Conservation (phyloP, 148 eudicot species). For the Rhododendron ferrugineum region DNA sequence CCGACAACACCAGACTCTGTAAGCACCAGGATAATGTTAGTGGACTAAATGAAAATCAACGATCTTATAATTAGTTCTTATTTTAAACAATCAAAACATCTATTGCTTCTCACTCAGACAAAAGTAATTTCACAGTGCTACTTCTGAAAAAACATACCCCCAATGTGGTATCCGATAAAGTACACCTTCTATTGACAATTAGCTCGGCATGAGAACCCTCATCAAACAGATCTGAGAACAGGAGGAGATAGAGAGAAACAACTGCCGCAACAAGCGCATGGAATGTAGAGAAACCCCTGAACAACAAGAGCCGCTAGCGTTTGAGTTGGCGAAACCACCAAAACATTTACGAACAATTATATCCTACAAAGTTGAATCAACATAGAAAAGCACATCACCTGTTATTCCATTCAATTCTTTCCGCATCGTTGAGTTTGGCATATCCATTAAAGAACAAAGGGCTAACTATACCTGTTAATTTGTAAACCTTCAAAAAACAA, state of each 20-base stretch:
- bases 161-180: conserved; percentile 35
- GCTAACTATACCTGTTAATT: conserved; percentile 37
- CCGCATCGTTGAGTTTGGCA: conserved; percentile 27
- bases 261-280: conserved; percentile 43
- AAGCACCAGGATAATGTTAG: background rate
- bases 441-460: conserved; percentile 30
- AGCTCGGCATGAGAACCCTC: conserved; percentile 14
- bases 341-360: background rate
- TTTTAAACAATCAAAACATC: background rate
- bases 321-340: conserved; percentile 2
- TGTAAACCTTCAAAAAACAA: conserved; percentile 44
- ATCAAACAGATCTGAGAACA: conserved; percentile 35
- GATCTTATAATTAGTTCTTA: background rate
- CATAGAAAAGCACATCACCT: conserved; percentile 22
- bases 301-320: background rate
- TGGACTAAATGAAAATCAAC: background rate
- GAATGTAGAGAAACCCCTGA: conserved; percentile 56
- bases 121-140: background rate
- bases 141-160: conserved; percentile 32
- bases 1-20: background rate
- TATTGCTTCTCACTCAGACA: background rate
- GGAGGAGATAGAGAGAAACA: conserved; percentile 43
- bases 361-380: background rate
- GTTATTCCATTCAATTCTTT: conserved; percentile 49
- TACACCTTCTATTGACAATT: conserved; percentile 32